These are phyloP conservation scores for Colletotrichum chlorophyti DNA, from an alignment of 2,329 filamentous ascomycete genomes.

Conservation along the genomic window DNA sequence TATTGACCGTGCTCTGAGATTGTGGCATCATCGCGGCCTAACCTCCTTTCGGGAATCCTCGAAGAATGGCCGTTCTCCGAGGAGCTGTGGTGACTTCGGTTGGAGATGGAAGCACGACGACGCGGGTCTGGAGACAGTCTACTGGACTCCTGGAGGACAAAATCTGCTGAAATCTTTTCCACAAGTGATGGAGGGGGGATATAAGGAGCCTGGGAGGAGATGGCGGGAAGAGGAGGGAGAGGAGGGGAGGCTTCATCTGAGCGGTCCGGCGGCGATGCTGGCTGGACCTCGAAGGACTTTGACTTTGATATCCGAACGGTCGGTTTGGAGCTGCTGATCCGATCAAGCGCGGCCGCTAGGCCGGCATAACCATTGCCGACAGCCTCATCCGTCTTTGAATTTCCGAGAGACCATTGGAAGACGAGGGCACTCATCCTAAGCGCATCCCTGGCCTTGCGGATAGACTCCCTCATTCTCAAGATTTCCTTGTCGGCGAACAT, in stretches of 20 bases:
- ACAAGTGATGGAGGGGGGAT: conserved; percentile 27
- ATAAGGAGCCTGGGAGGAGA: conserved; percentile 29
- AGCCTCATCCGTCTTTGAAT: conserved; percentile 63
- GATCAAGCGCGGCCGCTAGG: conserved; percentile 68
- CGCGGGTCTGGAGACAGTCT: conserved; percentile 26
- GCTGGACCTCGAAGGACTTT: conserved; percentile 36
- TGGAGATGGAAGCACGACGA: conserved; percentile 35
- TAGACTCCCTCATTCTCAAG: conserved; percentile 62
- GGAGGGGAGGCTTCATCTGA: background rate
- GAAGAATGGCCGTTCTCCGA: conserved; percentile 26
- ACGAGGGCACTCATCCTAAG: conserved; percentile 69
- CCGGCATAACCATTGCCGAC: conserved; percentile 73
- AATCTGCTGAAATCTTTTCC: conserved; percentile 30
- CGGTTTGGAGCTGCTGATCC: conserved; percentile 44
- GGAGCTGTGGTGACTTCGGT: conserved; percentile 30
- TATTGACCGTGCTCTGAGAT: conserved; percentile 30
- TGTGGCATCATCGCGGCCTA: conserved; percentile 25
- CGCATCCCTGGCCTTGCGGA: conserved; percentile 65
- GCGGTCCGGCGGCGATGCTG: background rate
- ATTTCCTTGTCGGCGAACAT: conserved; percentile 69
- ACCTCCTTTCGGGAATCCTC: conserved; percentile 22
- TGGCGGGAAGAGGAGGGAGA: conserved; percentile 10
- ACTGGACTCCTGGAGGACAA: conserved; percentile 26
- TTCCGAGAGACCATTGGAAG: conserved; percentile 70
- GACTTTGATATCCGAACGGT: conserved; percentile 35